phyloP scores from a whole-genome alignment of 2,329 filamentous ascomycete species.

The Pseudocercospora vitis region DNA sequence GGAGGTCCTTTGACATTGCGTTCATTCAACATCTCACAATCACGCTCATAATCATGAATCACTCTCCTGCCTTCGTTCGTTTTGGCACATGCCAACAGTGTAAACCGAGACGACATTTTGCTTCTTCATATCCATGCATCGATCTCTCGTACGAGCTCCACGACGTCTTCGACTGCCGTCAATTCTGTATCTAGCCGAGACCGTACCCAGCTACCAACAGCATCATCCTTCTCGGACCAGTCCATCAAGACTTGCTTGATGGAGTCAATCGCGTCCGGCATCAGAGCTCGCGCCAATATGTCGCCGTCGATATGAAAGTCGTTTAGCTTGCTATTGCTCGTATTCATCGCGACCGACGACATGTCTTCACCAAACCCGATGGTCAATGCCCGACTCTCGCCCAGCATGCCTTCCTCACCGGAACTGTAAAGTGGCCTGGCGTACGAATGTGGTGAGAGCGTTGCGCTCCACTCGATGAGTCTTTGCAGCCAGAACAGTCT shows the following conservation, averaged over 20 bases:
- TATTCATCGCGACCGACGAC: slow-evolving; percentile 32
- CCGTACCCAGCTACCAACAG: slow-evolving; percentile 35
- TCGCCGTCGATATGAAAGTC: slow-evolving; percentile 48
- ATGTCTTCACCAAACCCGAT: slow-evolving; percentile 33
- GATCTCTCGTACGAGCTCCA: slow-evolving; percentile 27
- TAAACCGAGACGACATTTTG: too few relatives aligned
- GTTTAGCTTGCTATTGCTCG: slow-evolving; percentile 13
- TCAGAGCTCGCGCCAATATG: slow-evolving; percentile 39
- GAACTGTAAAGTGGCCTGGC: slow-evolving; percentile 19
- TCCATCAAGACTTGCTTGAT: slow-evolving; percentile 26
- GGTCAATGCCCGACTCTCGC: slow-evolving; percentile 27
- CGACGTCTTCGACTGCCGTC: slow-evolving; percentile 24
- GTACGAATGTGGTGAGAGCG: slow-evolving; percentile 32
- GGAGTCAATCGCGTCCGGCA: slow-evolving; percentile 28
- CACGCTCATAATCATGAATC: background rate
- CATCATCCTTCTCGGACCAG: slow-evolving; percentile 26
- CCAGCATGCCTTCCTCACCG: slow-evolving; percentile 15
- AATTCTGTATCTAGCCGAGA: slow-evolving; percentile 35
- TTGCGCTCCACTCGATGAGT: slow-evolving; percentile 46
- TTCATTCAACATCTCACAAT: too few relatives aligned
- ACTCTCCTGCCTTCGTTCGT: background rate
- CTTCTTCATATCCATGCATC: slow-evolving; percentile 30
- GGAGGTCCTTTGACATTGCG: background rate
- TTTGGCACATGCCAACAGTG: background rate
- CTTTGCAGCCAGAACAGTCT: slow-evolving; percentile 74